Base-by-base conservation (phyloP, 108 stramenopile species). In the Pseudonitzschia multistriata region DNA sequence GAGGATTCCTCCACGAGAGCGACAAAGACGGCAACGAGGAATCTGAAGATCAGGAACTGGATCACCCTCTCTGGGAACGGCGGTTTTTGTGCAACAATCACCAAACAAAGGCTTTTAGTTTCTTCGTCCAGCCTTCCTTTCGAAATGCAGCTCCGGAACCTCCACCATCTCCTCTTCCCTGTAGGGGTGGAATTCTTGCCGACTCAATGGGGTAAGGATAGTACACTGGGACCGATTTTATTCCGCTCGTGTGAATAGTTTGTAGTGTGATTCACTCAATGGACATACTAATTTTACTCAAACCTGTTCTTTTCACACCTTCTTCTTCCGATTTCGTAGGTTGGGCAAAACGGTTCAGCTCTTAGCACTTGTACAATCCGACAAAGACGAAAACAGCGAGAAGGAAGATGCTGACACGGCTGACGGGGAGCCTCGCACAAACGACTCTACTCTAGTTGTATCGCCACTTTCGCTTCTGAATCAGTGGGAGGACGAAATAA, bases 401-500 rank as follows among this genome's bases (percentile, higher is more conserved):
- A 37, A 64, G 35, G 70, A 74, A 67, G 36, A 45, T 33, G 68
- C 56, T 17, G 47, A 65, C 45, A 63, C 37, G 40, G 28, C 49
- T 4, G 3, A 30, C 7, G 42, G 3, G 47, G 34, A 19, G 25
- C 67, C 80, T 28, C 61, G 35, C 17, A 81, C 86, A 24, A 52
- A 52, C 25, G 15, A 2, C 50, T 52, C 50, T 19, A 94, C 93
- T n/a, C 80, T 94, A 7, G 84, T 94, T 3, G 83, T 94, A 15
- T 76, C 88, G 17, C 90, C 90, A 39, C 69, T 94, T 14, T 94
- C 90, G 0, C 74, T 94, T 28, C 52, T 94, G 30, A 37, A 77
- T 6, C 93, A 94, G 69, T 94, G 93, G 93, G 85, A 91, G 79
- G 83, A 90, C 50, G 93, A 94, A 73, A 74, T 91, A 40, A 70